Base-by-base conservation (phyloP, 2,329 filamentous ascomycete genomes). In the Aspergillus sp. region DNA sequence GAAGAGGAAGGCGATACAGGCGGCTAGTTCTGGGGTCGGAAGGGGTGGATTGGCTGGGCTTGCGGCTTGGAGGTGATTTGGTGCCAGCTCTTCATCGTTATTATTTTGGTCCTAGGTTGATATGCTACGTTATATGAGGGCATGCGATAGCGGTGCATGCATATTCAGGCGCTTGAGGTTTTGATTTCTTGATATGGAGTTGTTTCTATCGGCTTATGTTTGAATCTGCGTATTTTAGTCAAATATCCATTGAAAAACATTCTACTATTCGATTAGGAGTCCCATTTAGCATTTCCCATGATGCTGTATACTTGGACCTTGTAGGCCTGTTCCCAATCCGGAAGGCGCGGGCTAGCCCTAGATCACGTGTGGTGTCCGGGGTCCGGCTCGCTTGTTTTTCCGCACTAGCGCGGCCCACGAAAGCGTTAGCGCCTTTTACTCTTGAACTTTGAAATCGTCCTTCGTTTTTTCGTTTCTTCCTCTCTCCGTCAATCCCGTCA, bases 1-100 rank as follows among this genome's bases (percentile, higher is more conserved):
- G 17, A 80, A 78, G 63, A 74, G 71, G 63, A 77, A 67, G 58
- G 76, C 77, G 33, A 72, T 77, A 52, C 78, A 79, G 63, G 72
- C 73, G 17, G 73, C 72, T 33, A 77, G 76, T 60, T 61, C 71
- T 20, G 68, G 70, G 53, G 61, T 77, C 48, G 73, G 73, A 5
- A 68, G 75, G 15, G 68, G 70, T 19, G 72, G 71, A 9, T 57
- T 77, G 50, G 69, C 75, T n/a, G 75, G 74, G 2, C 48, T 77
- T 34, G 72, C 72, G 30, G 74, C 69, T 24, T 76, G 75, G 70
- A 68, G 75, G 59, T 77, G 64, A 70, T n/a, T 3, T 45, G 5
- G 9, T 47, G 39, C 20, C 42, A 17, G 41, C 17, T n/a, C 3
- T 51, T 8, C n/a, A 47, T 42, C 47, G 17, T 45, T 37, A 20